A percentile compares a stretch with the other conserved stretches of the same genome.
These are phyloP conservation scores for Lichtheimia corymbifera DNA, from an alignment of 371 early-diverging fungal genomes.

Conservation along the genomic window DNA sequence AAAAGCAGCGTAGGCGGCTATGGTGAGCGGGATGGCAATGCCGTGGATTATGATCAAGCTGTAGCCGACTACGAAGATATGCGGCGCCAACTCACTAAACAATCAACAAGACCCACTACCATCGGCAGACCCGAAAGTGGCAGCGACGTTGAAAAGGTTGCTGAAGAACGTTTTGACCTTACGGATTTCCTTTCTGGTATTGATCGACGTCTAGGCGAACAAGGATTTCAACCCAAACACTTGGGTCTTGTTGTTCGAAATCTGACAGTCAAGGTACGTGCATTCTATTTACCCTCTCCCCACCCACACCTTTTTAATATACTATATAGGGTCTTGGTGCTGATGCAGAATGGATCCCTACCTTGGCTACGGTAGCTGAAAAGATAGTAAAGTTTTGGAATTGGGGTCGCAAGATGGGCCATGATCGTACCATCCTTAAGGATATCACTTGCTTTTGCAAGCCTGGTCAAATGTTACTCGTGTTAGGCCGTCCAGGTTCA, in stretches of 20 bases:
- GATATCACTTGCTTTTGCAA: slow-evolving; percentile 56
- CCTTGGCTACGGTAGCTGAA: slow-evolving; percentile 11
- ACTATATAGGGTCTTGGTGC: slow-evolving; percentile 32
- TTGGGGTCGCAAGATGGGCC: slow-evolving; percentile 6
- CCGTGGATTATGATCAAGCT: slow-evolving; percentile 40
- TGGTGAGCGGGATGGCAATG: slow-evolving; percentile 40
- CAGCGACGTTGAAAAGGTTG: not conserved
- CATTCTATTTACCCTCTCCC: too few relatives aligned
- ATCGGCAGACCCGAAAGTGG: too few relatives aligned
- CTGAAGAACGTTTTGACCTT: slow-evolving; percentile 19
- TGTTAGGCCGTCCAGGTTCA: slow-evolving; percentile 70
- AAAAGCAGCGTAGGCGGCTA: slow-evolving; percentile 14
- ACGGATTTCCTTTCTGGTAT: slow-evolving; percentile 8
- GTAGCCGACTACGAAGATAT: slow-evolving; percentile 34
- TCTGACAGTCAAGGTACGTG: slow-evolving; percentile 41
- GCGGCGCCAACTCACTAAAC: slow-evolving; percentile 35
- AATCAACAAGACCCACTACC: slow-evolving; percentile 20
- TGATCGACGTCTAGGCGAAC: slow-evolving; percentile 3
- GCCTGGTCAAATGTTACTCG: slow-evolving; percentile 71
- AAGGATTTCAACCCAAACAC: slow-evolving; percentile 41
- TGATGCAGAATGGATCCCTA: slow-evolving; percentile 34
- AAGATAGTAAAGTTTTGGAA: slow-evolving; percentile 26
- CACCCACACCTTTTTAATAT: too few relatives aligned
- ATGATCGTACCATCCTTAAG: slow-evolving; percentile 39
- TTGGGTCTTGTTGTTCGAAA: slow-evolving; percentile 51